Evolutionary conservation across 106 monocot genomes (phyloP), one percentile per base, ranked within the genome.

Genomic region (Dendrobium huoshanense): DNA sequence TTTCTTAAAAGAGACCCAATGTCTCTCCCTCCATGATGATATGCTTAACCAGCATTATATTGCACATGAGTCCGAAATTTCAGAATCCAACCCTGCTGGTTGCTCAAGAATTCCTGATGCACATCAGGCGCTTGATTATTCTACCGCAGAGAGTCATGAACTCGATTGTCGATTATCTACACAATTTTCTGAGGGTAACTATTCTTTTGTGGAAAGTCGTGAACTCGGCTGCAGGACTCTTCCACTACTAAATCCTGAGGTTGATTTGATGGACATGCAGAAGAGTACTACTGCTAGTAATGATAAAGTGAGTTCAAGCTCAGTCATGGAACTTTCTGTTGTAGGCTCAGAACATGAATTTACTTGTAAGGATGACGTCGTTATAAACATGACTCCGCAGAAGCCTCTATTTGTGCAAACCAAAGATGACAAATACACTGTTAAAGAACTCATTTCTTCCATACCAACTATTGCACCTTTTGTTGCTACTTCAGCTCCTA

Each of bases 341-440:
- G 80, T 85, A 17, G 80, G 51, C 61, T 86, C 90, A 15, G 97
- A 91, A 18, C 88, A 90, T 65, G 90, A 91, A 9, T 88, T 87
- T 83, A 49, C 90, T 83, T 94, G 77, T 41, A 90, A 85, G 77
- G 94, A 90, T 83, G 94, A 92, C 58, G 15, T 80, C 8, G 64
- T 85, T 51, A 5, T 44, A 31, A 70, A 65, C 77, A 79, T 51
- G 41, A 19, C 78, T 33, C 83, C 77, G 58, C 65, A 78, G n/a
- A 77, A 29, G n/a, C 48, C 73, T 8, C 58, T 83, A 67, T 73
- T 82, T 24, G 33, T 44, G 17, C 80, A 65, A 45, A 41, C 37
- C 48, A 89, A 75, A 31, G 91, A 88, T 54, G 92, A 89, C 58
- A 85, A 84, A 75, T 89, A 87, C 61, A 85, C 89, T 11, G 91